A percentile compares a stretch with the other conserved stretches of the same genome.
Conservation (phyloP, 495 filamentous ascomycete genomes). For the Neurospora sp. region DNA sequence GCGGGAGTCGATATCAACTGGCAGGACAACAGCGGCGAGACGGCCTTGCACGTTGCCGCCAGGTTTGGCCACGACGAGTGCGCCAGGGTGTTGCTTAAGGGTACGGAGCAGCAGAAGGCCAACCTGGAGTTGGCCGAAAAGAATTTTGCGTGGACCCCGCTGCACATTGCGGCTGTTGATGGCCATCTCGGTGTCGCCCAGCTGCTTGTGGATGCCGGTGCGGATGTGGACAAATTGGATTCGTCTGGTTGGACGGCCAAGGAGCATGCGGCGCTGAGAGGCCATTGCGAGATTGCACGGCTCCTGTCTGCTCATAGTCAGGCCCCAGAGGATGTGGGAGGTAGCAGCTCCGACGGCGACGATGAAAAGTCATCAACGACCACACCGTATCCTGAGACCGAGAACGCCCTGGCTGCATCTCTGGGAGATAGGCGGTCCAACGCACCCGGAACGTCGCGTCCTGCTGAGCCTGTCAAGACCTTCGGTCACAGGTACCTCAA, state of each 20-base stretch:
- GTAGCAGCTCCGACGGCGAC: slow-evolving; percentile 18
- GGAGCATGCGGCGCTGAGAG: slow-evolving; percentile 84
- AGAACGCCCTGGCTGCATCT: slow-evolving; percentile 26
- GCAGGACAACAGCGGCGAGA: slow-evolving; percentile 88
- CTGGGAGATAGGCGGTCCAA: slow-evolving; percentile 39
- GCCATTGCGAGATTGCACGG: slow-evolving; percentile 70
- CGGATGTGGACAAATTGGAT: slow-evolving; percentile 61
- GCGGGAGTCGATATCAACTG: slow-evolving; percentile 91
- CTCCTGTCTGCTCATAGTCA: slow-evolving; percentile 40
- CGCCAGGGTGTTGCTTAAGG: slow-evolving; percentile 60
- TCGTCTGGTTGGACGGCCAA: slow-evolving; percentile 89
- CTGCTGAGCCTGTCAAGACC: slow-evolving; percentile 72
- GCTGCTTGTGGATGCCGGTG: slow-evolving; percentile 63
- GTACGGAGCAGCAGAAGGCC: slow-evolving; percentile 55
- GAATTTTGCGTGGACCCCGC: slow-evolving; percentile 83
- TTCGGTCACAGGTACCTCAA: slow-evolving; percentile 95
- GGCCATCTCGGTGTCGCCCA: slow-evolving; percentile 61
- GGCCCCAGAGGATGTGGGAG: slow-evolving; percentile 13
- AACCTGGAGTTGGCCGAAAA: slow-evolving; percentile 72
- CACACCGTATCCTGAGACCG: slow-evolving; percentile 32
- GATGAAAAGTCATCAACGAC: slow-evolving; percentile 27
- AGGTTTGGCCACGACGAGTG: slow-evolving; percentile 78
- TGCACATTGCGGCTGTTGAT: slow-evolving; percentile 87
- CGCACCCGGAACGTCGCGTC: slow-evolving; percentile 20
- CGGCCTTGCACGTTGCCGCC: slow-evolving; percentile 84